phyloP scores from a whole-genome alignment of 768 basidiomycete species.

The Amanita molliuscula region DNA sequence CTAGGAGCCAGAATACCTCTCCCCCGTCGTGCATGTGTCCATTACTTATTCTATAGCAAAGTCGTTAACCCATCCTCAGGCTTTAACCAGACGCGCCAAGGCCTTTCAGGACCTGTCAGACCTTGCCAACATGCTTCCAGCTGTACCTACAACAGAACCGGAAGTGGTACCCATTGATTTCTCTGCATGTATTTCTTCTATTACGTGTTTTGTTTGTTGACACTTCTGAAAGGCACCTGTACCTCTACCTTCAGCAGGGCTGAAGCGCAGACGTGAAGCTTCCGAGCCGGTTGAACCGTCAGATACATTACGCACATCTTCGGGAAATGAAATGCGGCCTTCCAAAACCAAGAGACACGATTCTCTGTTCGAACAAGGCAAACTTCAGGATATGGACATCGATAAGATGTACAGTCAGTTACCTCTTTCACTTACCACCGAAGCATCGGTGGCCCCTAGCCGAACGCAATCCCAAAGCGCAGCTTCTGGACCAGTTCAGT shows the following conservation, averaged over 20 bases:
- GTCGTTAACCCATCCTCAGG: constrained; percentile 15
- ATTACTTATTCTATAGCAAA: background rate
- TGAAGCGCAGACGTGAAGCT: constrained; percentile 47
- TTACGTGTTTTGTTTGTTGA: background rate
- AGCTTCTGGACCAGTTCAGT: constrained; percentile 12
- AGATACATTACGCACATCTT: constrained; percentile 10
- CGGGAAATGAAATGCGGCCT: constrained; percentile 36
- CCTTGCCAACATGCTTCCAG: constrained; percentile 22
- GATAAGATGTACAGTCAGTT: constrained; percentile 15
- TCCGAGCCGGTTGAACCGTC: background rate
- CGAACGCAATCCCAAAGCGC: constrained; percentile 28
- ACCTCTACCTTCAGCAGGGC: constrained; percentile 26
- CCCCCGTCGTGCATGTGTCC: constrained; percentile 21
- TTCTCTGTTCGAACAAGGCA: constrained; percentile 54
- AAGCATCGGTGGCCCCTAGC: constrained; percentile 7
- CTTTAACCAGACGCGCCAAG: constrained; percentile 33
- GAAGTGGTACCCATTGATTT: constrained; percentile 12
- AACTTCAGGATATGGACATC: constrained; percentile 19
- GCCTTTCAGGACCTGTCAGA: constrained; percentile 33
- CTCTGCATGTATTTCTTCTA: constrained; percentile 10
- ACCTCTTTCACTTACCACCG: background rate
- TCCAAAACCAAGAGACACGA: constrained; percentile 68
- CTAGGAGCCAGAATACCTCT: constrained; percentile 13
- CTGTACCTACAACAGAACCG: constrained; percentile 10
- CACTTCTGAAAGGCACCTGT: constrained; percentile 25